Percentiles rank a stretch among this genome's conserved stretches.
phyloP scores from a whole-genome alignment of 495 filamentous ascomycete species.

The Daldinia childiae region DNA sequence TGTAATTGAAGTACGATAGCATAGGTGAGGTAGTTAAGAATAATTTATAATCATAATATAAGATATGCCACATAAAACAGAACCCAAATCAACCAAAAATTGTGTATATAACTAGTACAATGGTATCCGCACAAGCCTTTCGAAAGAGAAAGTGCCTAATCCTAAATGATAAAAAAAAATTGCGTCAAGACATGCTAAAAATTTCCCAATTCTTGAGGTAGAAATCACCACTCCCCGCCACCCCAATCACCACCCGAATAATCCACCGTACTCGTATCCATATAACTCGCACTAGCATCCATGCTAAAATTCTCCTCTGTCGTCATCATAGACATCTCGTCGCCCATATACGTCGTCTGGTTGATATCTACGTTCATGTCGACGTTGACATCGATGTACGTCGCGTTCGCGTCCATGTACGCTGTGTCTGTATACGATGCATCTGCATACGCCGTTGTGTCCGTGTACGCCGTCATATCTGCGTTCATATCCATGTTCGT shows the following conservation, averaged over 20 bases:
- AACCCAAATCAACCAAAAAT: no score
- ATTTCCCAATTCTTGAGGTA: no score
- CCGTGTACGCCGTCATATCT: conserved; percentile 8
- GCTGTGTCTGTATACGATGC: conserved; percentile 7
- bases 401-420: conserved; percentile 15
- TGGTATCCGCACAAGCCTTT: no score
- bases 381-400: conserved; percentile 9
- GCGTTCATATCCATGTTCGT: conserved; percentile 6
- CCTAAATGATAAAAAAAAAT: no score
- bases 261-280: conserved; percentile 19
- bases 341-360: conserved; percentile 25
- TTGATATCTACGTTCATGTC: conserved; percentile 19
- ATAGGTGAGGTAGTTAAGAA: no score
- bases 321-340: conserved; percentile 15
- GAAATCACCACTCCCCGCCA: conserved; percentile 23
- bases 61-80: no score
- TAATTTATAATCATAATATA: no score
- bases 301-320: conserved; percentile 39
- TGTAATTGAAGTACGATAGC: no score
- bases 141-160: no score
- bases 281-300: conserved; percentile 17
- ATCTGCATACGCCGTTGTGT: conserved; percentile 14
- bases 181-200: no score
- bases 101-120: no score
- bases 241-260: conserved; percentile 45